These are phyloP conservation scores for Mycena alexandri DNA, from an alignment of 768 basidiomycete species.

Conservation along the genomic window DNA sequence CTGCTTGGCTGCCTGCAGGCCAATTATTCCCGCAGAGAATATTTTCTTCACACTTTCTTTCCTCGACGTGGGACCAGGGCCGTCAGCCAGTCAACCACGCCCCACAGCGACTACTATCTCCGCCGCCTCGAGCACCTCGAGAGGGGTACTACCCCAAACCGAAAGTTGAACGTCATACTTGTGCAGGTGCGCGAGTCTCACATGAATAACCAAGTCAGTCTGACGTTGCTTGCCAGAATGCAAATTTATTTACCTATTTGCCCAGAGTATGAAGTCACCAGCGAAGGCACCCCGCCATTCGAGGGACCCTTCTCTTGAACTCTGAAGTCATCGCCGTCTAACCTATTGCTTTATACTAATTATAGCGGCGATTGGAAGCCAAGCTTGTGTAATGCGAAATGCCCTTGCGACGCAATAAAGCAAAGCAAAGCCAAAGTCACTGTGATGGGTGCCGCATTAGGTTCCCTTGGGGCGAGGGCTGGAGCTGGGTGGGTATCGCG, in stretches of 20 bases:
- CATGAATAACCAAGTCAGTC: too few species aligned
- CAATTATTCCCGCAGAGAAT: slow-evolving; percentile 6
- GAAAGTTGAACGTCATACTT: too few species aligned
- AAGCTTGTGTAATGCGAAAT: slow-evolving; percentile 3
- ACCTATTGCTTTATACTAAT: not conserved
- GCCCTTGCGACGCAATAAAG: not conserved
- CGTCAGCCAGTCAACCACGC: too few species aligned
- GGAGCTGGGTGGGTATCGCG: not conserved
- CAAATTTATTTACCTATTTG: too few species aligned
- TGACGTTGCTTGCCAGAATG: too few species aligned
- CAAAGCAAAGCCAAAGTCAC: not conserved
- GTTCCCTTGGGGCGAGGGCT: not conserved
- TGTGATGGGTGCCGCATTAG: not conserved
- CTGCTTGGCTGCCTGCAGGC: not conserved
- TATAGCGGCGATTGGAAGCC: not conserved
- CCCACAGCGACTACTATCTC: not conserved
- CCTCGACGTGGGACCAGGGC: not conserved
- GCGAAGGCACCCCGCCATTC: not conserved
- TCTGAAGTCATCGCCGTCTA: not conserved
- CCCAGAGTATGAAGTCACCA: too few species aligned
- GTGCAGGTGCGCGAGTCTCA: too few species aligned
- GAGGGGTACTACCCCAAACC: not conserved
- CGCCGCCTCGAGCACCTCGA: slow-evolving; percentile 4
- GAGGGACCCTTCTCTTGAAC: not conserved
- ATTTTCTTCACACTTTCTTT: not conserved